phyloP scores from a whole-genome alignment of 2,329 filamentous ascomycete species.

The Cytospora mali region DNA sequence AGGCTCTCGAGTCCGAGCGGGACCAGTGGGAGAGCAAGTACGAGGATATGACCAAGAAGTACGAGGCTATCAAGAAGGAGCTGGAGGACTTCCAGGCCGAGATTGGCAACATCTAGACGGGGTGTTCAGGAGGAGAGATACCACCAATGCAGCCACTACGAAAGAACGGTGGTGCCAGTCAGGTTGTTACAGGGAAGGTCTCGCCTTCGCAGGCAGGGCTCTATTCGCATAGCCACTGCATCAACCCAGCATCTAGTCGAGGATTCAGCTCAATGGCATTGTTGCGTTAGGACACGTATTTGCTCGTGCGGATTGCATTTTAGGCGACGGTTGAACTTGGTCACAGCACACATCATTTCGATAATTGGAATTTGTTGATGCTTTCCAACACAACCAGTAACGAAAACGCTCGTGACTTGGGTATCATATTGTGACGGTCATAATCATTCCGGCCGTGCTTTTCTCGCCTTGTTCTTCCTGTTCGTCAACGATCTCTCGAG shows the following conservation, averaged over 20 bases:
- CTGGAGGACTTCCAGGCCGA: constrained; percentile 87
- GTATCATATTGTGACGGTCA: constrained; percentile 22
- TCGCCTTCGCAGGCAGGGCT: constrained; percentile 16
- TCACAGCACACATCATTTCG: constrained; percentile 27
- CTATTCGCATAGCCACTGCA: constrained; percentile 10
- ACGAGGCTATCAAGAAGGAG: constrained; percentile 81
- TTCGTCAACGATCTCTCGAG: constrained; percentile 75
- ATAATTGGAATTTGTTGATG: constrained; percentile 24
- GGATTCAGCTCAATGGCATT: constrained; percentile 23
- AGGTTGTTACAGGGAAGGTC: constrained; percentile 18
- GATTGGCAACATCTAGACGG: constrained; percentile 84
- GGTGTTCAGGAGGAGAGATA: constrained; percentile 14
- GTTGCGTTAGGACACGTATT: constrained; percentile 23
- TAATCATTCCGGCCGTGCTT: constrained; percentile 39
- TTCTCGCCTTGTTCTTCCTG: constrained; percentile 72
- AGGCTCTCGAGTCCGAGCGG: constrained; percentile 87
- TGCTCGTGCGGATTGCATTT: constrained; percentile 24
- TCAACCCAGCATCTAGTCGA: constrained; percentile 18
- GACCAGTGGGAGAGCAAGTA: constrained; percentile 98
- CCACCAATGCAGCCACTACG: constrained; percentile 8
- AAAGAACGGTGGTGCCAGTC: constrained; percentile 15
- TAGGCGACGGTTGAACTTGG: constrained; percentile 24
- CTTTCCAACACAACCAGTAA: constrained; percentile 9
- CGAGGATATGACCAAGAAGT: constrained; percentile 95
- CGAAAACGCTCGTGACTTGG: constrained; percentile 9